Evolutionary conservation across 192 early-diverging fungal species (phyloP).

Genomic region (Spizellomyces punctatus): DNA sequence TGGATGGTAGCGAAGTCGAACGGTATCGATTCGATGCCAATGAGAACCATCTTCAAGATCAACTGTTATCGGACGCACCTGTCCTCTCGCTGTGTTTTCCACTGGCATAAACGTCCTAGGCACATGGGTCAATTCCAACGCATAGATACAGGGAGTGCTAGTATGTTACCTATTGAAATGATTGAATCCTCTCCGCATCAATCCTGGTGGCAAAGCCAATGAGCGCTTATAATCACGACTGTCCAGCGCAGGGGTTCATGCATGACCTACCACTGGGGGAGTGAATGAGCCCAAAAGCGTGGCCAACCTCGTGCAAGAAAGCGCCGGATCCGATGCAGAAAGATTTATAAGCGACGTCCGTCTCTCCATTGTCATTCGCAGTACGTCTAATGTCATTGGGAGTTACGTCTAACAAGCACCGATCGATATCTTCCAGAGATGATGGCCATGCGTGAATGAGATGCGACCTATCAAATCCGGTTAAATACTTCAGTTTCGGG

Average conservation of each 20-base stretch:
- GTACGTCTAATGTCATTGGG: slow-evolving; percentile 59
- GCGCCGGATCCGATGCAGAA: slow-evolving; percentile 73
- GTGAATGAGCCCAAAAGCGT: slow-evolving; percentile 61
- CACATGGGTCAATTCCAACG: background rate
- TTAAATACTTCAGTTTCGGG: background rate
- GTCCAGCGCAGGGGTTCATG: too few relatives aligned
- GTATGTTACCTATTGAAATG: background rate
- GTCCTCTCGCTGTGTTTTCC: background rate
- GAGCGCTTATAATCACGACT: too few relatives aligned
- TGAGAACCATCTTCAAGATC: background rate
- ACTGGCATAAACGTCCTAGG: background rate
- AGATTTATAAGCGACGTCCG: slow-evolving; percentile 61
- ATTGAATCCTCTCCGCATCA: background rate
- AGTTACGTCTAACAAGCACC: background rate
- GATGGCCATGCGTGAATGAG: background rate
- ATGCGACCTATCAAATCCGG: background rate
- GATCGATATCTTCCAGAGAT: background rate
- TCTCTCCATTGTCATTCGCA: slow-evolving; percentile 65
- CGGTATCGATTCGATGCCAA: background rate
- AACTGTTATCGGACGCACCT: background rate
- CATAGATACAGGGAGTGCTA: background rate
- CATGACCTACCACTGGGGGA: slow-evolving; percentile 43
- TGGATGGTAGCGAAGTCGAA: background rate
- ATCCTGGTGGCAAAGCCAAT: too few relatives aligned
- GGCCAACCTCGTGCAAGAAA: slow-evolving; percentile 75